Evolutionary conservation across 306 rosid species (phyloP), one percentile per base, ranked within the genome.

Genomic region (Castanea mollissima): DNA sequence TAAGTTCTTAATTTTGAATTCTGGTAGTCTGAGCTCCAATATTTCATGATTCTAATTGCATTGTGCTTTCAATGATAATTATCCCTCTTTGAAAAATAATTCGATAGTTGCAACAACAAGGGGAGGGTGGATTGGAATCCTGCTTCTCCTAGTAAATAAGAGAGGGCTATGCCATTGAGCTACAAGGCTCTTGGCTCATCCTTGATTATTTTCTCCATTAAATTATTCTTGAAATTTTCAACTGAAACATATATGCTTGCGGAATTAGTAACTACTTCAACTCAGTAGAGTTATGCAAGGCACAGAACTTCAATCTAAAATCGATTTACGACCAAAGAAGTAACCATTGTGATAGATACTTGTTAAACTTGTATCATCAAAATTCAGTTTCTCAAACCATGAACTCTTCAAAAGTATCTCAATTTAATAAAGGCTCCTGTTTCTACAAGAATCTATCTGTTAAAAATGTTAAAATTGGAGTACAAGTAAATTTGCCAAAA

Each of bases 1-100:
- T 92, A 81, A 68, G 67, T 52, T 62, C 68, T 76, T 32, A 67
- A 19, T 72, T 73, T 78, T 52, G 69, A 76, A 70, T 25, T n/a
- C 41, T 73, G 19, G 21, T 29, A 64, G 6, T 64, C 70, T 64
- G 46, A 32, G 41, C 20, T 31, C 18, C 41, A 31, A 64, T 16
- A 64, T 64, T 64, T 29, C n/a, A 14, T 63, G 41, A 13, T 63
- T 27, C n/a, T 63, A 12, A 5, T 41, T 41, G 46, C 11, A 7
- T 41, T 8, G 46, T 41, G 46, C 46, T 41, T 41, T 8, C 46
- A 41, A 7, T 41, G 46, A 41, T 41, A 8, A 41, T 41, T 41
- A 41, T 41, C 12, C 46, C 11, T 41, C 8, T 41, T 41, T 8
- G 0, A 8, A 41, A 7, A 41, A 41, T 41, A 41, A 41, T 41